Base-by-base conservation (phyloP, 495 filamentous ascomycete genomes). In the Lophiostoma macrostomum region DNA sequence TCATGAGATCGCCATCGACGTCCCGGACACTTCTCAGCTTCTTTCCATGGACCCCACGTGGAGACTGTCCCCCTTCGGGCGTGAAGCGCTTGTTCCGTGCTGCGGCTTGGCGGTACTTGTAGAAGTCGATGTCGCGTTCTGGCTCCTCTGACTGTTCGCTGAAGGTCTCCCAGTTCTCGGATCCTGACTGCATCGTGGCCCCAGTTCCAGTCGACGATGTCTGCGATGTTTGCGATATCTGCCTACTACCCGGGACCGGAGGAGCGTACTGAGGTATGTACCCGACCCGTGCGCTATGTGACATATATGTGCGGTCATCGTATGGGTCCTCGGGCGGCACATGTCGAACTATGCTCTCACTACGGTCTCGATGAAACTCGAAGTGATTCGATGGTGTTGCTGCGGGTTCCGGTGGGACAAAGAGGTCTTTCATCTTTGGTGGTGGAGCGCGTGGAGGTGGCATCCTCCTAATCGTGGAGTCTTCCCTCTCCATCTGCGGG, bases 131-230 rank as follows among this genome's bases (percentile, higher is more conserved):
- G 66, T 91, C 89, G 27, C 69, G 69, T 58, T 93, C 88, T 0
- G 85, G 84, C 46, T 60, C 56, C 84, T 60, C 60, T 6, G 56
- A 64, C 14, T 29, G 48, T 23, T 66, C 64, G 37, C 49, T 55
- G 34, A 90, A 95, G 19, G 88, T 94, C 72, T 96, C 90, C 90
- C 90, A 96, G 67, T 96, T 96, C 70, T 95, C 90, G 0, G 87
- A 91, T 2, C 88, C 88, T 10, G 86, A 85, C 2, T 84, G 76
- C 3, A 71, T 74, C 0, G 85, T 88, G 54, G 77, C 80, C 24
- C 73, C 66, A 13, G 78, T 78, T 43, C 37, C 60, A 13, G 52
- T 52, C 13, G 62, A 86, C 5, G 61, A 86, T 7, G 82, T 80
- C 52, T 80, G 83, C 3, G 61, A 86, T 7, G 82, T 80, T 51